Evolutionary conservation across 352 stramenopile species (phyloP), one percentile per base, ranked within the genome.

Genomic region (Pythium aristosporum): DNA sequence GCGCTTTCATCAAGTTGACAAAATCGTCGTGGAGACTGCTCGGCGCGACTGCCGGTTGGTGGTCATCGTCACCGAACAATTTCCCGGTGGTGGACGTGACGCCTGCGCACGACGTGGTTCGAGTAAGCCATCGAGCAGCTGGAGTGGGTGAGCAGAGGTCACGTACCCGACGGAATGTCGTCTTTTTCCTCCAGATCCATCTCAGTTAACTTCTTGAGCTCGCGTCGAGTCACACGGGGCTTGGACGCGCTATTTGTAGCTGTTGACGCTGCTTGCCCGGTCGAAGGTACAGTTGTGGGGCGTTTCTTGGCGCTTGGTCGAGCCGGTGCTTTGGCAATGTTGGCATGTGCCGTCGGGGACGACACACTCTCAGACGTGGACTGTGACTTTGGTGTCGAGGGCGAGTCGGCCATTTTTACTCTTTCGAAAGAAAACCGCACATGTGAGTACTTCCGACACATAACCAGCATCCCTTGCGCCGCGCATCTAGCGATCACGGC

Each of bases 21-120:
- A 95, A 93, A 58, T 95, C 86, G 54, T 94, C 86, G 60, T 94
- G 86, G 25, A 94, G 80, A 69, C 86, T 94, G 46, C 72, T 88
- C 11, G 86, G 75, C 0, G 86, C 89, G 25, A 81, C 71, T 15
- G 65, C 67, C 15, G 69, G 87, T 30, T 49, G 79, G 23, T 42
- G 65, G 28, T 57, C 50, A 55, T 84, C 70, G n/a, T 77, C 71
- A 23, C 73, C 75, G 59, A 88, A 85, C 13, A 77, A 59, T 43
- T 61, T 72, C 21, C 51, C 60, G 15, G 59, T 10, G 1, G 25
- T 28, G 49, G 64, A 77, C 57, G 54, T 48, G 15, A 63, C 50
- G 21, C 61, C 63, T 60, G 51, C 21, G 39, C 13, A 32, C 39
- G 16, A 20, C 6, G 10, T 10, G 39, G 1, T n/a, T 15, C 13